Percentiles rank a stretch among this genome's conserved stretches.
phyloP scores from a whole-genome alignment of 371 early-diverging fungal species.

The Lichtheimia hyalospora region DNA sequence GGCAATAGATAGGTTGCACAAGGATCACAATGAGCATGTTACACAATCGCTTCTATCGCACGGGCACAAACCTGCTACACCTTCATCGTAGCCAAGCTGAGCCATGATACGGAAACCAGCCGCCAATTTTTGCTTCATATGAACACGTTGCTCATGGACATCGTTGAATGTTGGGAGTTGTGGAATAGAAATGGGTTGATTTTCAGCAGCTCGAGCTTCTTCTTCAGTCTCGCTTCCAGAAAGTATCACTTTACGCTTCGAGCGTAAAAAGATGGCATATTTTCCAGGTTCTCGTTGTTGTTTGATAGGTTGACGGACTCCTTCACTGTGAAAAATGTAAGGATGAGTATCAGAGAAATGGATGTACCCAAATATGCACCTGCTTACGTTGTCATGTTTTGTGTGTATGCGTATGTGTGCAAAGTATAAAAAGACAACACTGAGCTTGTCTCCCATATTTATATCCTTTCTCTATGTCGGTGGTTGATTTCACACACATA shows the following conservation, averaged over 20 bases:
- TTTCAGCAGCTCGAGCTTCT: constrained; percentile 44
- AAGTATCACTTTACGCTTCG: constrained; percentile 34
- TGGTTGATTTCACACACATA: no score
- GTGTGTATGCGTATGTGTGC: no score
- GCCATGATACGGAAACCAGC: constrained; percentile 61
- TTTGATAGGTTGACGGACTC: background rate
- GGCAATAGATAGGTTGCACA: constrained; percentile 4
- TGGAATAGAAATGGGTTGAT: constrained; percentile 39
- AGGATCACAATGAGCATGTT: background rate
- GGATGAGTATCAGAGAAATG: no score
- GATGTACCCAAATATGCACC: no score
- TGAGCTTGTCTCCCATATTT: no score
- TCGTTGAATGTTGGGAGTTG: constrained; percentile 26
- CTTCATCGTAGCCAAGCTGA: constrained; percentile 59
- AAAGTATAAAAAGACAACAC: no score
- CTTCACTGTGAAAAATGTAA: background rate
- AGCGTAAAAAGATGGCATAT: constrained; percentile 26
- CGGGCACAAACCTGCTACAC: constrained; percentile 9
- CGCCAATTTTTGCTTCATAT: constrained; percentile 58
- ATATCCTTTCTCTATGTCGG: no score
- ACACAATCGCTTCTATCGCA: background rate
- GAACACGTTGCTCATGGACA: constrained; percentile 52
- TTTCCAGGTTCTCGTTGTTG: constrained; percentile 4
- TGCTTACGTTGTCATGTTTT: no score
- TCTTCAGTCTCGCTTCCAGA: constrained; percentile 48